Base-by-base conservation (phyloP, 352 stramenopile species). In the Nothophytophthora sp. region DNA sequence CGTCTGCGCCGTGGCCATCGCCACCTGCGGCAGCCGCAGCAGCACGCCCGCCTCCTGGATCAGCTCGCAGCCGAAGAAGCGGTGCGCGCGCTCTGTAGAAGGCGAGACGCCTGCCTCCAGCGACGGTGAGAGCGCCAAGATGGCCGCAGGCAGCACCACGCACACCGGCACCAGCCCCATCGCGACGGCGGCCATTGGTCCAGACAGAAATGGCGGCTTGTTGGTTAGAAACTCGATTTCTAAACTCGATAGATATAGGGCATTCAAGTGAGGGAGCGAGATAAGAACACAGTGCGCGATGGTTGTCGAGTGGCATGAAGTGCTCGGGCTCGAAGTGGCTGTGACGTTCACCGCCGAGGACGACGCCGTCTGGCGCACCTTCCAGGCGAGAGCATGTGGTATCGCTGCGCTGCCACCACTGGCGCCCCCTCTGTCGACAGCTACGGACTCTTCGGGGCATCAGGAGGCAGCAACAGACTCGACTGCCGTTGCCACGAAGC, bases 1-100 rank as follows among this genome's bases (percentile, higher is more conserved):
- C 20, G 81, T 97, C 58, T 98, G 90, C 20, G 80, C 91, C 3
- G 91, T 98, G 49, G 75, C 88, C 79, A 92, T 90, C 19, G 96
- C 88, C 16, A 96, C 87, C 45, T 96, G 88, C 2, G 91, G 90
- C 24, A 97, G 69, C 5, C 81, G 73, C 40, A 97, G 63, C 29
- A 97, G 63, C 12, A 96, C 67, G 18, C 86, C 88, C 1, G 87
- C 88, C 41, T 97, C 91, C 54, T 97, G 88, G 55, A 97, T 86
- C 22, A 98, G 61, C 60, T 97, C 88, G 48, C 90, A 97, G 38
- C 84, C 88, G 56, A 88, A 97, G 47, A 83, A 88, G 5, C 88
- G 85, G 32, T 97, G 90, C 20, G 55, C 23, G 15, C 55, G 47
- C 62, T 94, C 84, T 1, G 58, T 47, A 1, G 23, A 10, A 0